Conservation (phyloP, 2,329 filamentous ascomycete species). For the Orbilia oligospora region DNA sequence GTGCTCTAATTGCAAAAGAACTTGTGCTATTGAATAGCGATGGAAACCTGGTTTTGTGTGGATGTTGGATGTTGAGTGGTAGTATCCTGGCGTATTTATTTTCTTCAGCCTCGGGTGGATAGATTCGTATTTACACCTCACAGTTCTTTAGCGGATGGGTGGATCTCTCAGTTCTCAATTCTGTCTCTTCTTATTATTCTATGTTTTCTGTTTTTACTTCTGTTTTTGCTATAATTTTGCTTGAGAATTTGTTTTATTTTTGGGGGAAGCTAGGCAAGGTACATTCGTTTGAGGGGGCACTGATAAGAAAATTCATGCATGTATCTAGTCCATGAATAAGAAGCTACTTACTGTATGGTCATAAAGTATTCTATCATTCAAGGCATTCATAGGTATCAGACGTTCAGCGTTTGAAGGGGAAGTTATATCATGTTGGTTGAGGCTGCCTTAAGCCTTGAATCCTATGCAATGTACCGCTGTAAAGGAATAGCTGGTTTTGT, state of each 20-base stretch:
- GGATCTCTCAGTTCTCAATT: constrained; percentile 14
- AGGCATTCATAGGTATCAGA: background rate
- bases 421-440: constrained; percentile 19
- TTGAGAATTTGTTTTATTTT: constrained; percentile 8
- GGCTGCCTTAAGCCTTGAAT: constrained; percentile 7
- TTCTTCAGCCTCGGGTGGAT: constrained; percentile 6
- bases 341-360: constrained; percentile 25
- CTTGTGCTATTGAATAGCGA: background rate
- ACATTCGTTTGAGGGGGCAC: constrained; percentile 42
- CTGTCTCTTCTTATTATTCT: background rate
- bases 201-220: background rate
- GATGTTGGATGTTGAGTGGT: background rate
- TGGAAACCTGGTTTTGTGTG: background rate
- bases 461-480: background rate
- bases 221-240: background rate
- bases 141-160: constrained; percentile 28
- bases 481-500: constrained; percentile 20
- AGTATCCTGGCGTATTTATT: background rate
- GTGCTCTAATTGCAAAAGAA: background rate
- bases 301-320: constrained; percentile 33
- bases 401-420: constrained; percentile 5
- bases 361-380: background rate
- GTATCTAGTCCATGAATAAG: constrained; percentile 18
- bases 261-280: background rate
- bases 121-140: constrained; percentile 15